Percentiles rank a stretch among this genome's conserved stretches.
Evolutionary conservation across 2,329 filamentous ascomycete genomes (phyloP).

Genomic region (Microsporum ferrugineum): DNA sequence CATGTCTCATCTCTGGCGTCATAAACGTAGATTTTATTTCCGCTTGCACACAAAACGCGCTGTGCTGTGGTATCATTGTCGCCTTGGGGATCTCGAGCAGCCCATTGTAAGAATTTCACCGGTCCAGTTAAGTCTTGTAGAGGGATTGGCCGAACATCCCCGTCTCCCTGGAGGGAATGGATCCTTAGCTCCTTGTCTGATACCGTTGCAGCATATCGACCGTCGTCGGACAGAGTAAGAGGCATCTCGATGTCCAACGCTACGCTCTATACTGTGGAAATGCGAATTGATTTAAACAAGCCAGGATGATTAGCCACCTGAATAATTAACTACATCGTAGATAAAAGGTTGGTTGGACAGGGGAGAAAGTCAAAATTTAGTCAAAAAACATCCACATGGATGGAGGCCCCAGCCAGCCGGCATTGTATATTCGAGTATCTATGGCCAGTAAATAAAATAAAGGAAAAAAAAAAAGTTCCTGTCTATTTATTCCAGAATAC

Average conservation of each 20-base stretch:
- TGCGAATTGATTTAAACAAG: no score
- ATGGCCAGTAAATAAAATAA: not conserved
- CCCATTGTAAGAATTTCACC: conserved; percentile 10
- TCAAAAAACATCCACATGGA: not conserved
- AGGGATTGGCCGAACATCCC: conserved; percentile 6
- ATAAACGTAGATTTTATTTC: conserved; percentile 28
- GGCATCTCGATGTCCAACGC: not conserved
- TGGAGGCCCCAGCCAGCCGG: no score
- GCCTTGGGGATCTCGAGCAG: not conserved
- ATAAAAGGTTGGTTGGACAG: not conserved
- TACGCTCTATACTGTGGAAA: no score
- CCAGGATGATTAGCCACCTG: no score
- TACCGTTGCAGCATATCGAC: conserved; percentile 6
- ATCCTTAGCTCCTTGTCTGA: not conserved
- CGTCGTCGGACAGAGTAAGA: conserved; percentile 5
- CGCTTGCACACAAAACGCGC: conserved; percentile 26
- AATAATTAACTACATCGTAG: no score
- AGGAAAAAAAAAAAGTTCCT: not conserved
- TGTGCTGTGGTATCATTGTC: conserved; percentile 6
- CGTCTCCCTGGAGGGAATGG: not conserved
- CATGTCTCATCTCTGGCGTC: conserved; percentile 27
- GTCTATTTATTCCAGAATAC: no score
- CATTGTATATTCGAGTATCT: no score
- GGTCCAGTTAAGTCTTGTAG: conserved; percentile 7
- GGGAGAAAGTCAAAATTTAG: not conserved